phyloP scores from a whole-genome alignment of 73 alveolate species.

The Tetrahymena elliotti region DNA sequence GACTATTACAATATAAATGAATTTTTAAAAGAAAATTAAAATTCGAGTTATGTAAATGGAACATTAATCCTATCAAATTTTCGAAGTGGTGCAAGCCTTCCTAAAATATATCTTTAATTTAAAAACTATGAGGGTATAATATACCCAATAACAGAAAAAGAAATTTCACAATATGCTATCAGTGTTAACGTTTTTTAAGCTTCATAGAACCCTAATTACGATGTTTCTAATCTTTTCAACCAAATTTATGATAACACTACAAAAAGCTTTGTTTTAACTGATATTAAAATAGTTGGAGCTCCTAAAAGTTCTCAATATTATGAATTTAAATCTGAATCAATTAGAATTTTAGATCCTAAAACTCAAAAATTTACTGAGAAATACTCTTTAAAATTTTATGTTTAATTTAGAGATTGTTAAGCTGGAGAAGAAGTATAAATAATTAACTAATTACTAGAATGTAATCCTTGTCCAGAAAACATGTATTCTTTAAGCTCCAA shows the following conservation, averaged over 20 bases:
- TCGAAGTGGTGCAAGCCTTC: neutral
- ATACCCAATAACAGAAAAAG: neutral
- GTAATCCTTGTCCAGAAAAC: neutral
- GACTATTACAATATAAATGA: neutral
- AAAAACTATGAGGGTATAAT: neutral
- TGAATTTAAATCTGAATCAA: neutral
- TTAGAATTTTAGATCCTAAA: neutral
- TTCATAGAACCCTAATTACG: neutral
- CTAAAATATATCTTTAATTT: neutral
- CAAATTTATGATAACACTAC: neutral
- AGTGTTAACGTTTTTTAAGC: neutral
- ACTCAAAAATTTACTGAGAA: neutral
- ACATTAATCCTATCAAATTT: neutral
- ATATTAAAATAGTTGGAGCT: neutral
- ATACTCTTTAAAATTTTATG: neutral
- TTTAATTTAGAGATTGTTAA: neutral
- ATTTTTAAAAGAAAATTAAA: neutral
- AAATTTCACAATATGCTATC: no score
- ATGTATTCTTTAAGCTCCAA: neutral
- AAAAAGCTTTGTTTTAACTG: neutral
- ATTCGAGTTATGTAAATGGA: neutral
- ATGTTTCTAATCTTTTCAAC: neutral
- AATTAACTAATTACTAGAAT: neutral
- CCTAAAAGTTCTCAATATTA: neutral
- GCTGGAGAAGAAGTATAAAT: neutral